These are phyloP conservation scores for Stentor roeselii DNA, from an alignment of 73 alveolate species.

Conservation along the genomic window DNA sequence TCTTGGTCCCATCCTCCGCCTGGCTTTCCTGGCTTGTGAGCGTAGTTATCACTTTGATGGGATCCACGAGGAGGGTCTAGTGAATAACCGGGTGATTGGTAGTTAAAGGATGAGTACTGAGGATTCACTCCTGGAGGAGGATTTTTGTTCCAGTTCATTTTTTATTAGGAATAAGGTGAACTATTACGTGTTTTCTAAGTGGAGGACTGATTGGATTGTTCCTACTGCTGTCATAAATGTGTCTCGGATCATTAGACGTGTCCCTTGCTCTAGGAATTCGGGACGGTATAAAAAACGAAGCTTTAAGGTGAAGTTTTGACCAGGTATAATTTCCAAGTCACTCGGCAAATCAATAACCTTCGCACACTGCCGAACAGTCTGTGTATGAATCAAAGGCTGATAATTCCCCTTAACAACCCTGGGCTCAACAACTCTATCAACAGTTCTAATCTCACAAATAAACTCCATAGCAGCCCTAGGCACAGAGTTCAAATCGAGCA, in stretches of 20 bases:
- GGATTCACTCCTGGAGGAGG: slow-evolving; percentile 38
- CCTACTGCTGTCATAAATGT: slow-evolving; percentile 76
- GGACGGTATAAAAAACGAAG: slow-evolving; percentile 77
- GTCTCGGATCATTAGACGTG: slow-evolving; percentile 63
- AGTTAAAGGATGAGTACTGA: slow-evolving; percentile 7
- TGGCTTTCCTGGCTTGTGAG: slow-evolving; percentile 21
- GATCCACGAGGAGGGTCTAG: neutral
- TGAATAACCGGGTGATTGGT: neutral
- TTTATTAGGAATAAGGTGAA: neutral
- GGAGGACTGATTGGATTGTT: slow-evolving; percentile 52
- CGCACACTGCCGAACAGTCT: slow-evolving; percentile 78
- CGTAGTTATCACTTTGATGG: neutral
- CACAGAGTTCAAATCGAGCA: slow-evolving; percentile 64
- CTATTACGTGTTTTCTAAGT: too few relatives aligned
- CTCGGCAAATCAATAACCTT: slow-evolving; percentile 49
- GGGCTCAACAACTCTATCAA: slow-evolving; percentile 58
- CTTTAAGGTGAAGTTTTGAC: slow-evolving; percentile 39
- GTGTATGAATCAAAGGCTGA: slow-evolving; percentile 83
- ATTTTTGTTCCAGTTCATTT: slow-evolving; percentile 26
- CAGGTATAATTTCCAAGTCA: slow-evolving; percentile 30
- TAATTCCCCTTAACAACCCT: slow-evolving; percentile 59
- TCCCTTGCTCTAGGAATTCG: slow-evolving; percentile 71
- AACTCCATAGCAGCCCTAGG: slow-evolving; percentile 88
- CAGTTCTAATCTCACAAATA: slow-evolving; percentile 82
- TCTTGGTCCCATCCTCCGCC: slow-evolving; percentile 35